These are phyloP conservation scores for Fusarium floridanum DNA, from an alignment of 2,329 filamentous ascomycete genomes.

Conservation along the genomic window DNA sequence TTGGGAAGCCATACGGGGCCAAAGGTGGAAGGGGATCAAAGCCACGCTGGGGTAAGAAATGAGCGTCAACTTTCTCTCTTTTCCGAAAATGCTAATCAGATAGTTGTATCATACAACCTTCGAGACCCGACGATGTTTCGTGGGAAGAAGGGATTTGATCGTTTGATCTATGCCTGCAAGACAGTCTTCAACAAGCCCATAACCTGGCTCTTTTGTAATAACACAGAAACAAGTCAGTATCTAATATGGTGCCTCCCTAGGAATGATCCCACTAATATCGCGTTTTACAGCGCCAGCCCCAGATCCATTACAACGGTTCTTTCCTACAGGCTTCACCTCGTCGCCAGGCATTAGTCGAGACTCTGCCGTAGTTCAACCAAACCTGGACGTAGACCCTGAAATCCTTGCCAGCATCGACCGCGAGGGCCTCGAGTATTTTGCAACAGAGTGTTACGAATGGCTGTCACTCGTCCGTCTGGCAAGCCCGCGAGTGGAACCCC, in stretches of 20 bases:
- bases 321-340: constrained; percentile 58
- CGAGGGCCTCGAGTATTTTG: constrained; percentile 71
- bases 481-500: constrained; percentile 71
- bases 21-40: constrained; percentile 72
- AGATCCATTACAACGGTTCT: constrained; percentile 62
- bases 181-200: constrained; percentile 77
- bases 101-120: constrained; percentile 84
- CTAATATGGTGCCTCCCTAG: not conserved
- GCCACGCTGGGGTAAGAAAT: constrained; percentile 76
- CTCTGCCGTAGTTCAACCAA: constrained; percentile 39
- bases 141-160: constrained; percentile 86
- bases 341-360: constrained; percentile 32
- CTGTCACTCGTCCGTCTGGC: constrained; percentile 74
- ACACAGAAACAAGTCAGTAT: constrained; percentile 52
- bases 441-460: constrained; percentile 79
- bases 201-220: constrained; percentile 84
- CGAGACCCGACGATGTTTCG: constrained; percentile 80
- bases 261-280: constrained; percentile 30
- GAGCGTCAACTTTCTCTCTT: not conserved
- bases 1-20: constrained; percentile 74
- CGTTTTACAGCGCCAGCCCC: constrained; percentile 58
- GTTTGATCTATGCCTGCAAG: constrained; percentile 81
- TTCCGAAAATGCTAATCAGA: constrained; percentile 42
- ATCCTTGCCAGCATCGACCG: constrained; percentile 53
- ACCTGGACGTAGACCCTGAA: constrained; percentile 42